Percentiles rank a stretch among this genome's conserved stretches.
Evolutionary conservation across 1,284 basidiomycete genomes (phyloP).

Genomic region (Rugiboletus extremiorientalis): DNA sequence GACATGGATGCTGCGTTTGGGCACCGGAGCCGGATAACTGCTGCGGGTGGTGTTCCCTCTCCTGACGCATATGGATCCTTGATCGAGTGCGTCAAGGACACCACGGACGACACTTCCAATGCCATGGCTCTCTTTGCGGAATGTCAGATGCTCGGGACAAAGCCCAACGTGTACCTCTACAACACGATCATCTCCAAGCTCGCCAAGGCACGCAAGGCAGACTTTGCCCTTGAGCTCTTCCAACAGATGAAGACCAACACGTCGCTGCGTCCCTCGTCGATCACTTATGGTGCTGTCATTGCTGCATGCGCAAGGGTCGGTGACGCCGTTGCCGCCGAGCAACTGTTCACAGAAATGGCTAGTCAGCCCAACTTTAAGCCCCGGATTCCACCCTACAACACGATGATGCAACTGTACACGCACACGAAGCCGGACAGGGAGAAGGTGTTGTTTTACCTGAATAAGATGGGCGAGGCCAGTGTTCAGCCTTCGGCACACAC

Average conservation of each 20-base stretch:
- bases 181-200: slow-evolving; percentile 97
- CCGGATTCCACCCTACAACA: slow-evolving; percentile 93
- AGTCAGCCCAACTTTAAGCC: slow-evolving; percentile 76
- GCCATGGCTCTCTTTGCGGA: slow-evolving; percentile 86
- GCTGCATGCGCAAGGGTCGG: slow-evolving; percentile 94
- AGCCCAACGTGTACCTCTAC: slow-evolving; percentile 85
- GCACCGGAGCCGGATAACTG: slow-evolving; percentile 78
- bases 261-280: slow-evolving; percentile 71
- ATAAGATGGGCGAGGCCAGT: slow-evolving; percentile 61
- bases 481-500: slow-evolving; percentile 86
- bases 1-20: slow-evolving; percentile 78
- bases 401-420: slow-evolving; percentile 98
- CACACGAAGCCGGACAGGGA: slow-evolving; percentile 86
- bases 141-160: slow-evolving; percentile 66
- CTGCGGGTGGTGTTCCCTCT: slow-evolving; percentile 75
- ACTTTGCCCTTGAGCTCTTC: slow-evolving; percentile 85
- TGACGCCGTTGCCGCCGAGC: slow-evolving; percentile 81
- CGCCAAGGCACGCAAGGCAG: slow-evolving; percentile 89
- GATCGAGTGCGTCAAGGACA: slow-evolving; percentile 86
- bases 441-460: slow-evolving; percentile 76
- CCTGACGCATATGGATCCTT: slow-evolving; percentile 91
- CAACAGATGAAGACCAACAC: slow-evolving; percentile 71
- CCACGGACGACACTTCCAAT: slow-evolving; percentile 89
- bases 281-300: slow-evolving; percentile 96
- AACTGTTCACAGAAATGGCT: slow-evolving; percentile 87